Evolutionary conservation across 2,329 filamentous ascomycete genomes (phyloP).

Genomic region (Plectosphaerella sp.): DNA sequence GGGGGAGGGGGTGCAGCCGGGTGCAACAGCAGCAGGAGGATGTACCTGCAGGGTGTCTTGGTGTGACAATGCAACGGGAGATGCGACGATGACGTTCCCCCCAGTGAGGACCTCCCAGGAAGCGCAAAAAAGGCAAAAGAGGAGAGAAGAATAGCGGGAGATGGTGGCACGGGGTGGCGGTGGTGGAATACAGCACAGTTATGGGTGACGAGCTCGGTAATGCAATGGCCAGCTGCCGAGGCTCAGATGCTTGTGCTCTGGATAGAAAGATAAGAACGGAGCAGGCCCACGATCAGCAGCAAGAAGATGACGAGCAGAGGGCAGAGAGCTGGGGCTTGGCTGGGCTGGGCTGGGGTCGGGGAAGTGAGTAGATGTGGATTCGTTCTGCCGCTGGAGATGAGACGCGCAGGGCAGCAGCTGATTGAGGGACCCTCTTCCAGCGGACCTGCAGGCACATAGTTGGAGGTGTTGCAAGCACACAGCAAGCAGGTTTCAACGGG

Average conservation of each 20-base stretch:
- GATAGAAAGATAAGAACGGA: constrained; percentile 4
- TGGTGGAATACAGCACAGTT: constrained; percentile 1
- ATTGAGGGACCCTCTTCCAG: no score
- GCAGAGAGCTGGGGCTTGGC: not conserved
- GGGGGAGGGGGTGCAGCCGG: no score
- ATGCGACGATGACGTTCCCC: no score
- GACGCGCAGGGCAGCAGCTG: not conserved
- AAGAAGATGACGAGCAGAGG: not conserved
- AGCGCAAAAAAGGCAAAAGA: constrained; percentile 6
- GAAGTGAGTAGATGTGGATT: constrained; percentile 4
- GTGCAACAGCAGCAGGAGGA: no score
- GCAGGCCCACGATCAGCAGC: not conserved
- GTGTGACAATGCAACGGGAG: no score
- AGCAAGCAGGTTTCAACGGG: not conserved
- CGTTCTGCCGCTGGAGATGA: not conserved
- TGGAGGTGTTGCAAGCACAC: no score
- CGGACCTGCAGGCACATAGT: no score
- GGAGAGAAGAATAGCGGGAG: constrained; percentile 1
- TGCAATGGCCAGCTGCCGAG: constrained; percentile 7
- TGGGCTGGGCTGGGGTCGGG: not conserved
- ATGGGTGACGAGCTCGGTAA: constrained; percentile 6
- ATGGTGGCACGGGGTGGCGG: no score
- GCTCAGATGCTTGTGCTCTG: not conserved
- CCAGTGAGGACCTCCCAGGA: not conserved
- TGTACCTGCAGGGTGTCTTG: no score